Evolutionary conservation across 2,329 filamentous ascomycete genomes (phyloP), one percentile per base, ranked within the genome.

Genomic region (Beauveria sp.): DNA sequence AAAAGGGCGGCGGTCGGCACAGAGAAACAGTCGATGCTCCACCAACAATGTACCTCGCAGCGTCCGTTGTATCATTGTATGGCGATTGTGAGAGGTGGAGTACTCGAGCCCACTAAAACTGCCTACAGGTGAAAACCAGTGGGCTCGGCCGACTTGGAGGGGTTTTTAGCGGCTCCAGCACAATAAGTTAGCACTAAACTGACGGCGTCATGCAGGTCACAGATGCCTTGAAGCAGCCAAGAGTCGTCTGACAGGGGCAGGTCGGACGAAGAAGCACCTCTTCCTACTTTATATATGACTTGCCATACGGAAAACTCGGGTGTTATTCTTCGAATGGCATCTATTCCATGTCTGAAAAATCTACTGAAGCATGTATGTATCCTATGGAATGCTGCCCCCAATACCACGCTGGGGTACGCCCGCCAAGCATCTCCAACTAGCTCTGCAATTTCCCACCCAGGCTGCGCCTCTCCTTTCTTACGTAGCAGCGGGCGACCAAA

Each of bases 1-100:
- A 61, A 55, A 61, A 61, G 59, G 59, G 59, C 43, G 59, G 28
- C 51, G 51, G 51, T 28, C 55, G 45, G 22, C 52, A 22, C 28
- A 24, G 38, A 48, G 24, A 8, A 38, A 20, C 5, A 38, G 16
- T 38, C 9, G 40, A 28, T 26, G 22, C 48, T 60, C 57, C 57
- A 60, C 57, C 14, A 52, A 24, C 49, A 58, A 48, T 14, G 26
- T 38, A 38, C 34, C 34, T 38, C 12, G 14, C 34, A 38, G 34
- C 14, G 34, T 38, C 5, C 14, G 3, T 34, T 14, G 10, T 34
- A 34, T 14, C 14, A 1, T 34, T 14, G 10, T 34, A 34, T 14
- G 34, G 34, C 34, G 34, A 38, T 38, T 38, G 14, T 38, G 34
- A 16, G 34, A 16, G 34, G 34, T 38, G 34, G 34, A 16, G 34